A percentile compares a stretch with the other conserved stretches of the same genome.
Evolutionary conservation across 2,329 filamentous ascomycete genomes (phyloP).

Genomic region (Coccinonectria pachysandricola): DNA sequence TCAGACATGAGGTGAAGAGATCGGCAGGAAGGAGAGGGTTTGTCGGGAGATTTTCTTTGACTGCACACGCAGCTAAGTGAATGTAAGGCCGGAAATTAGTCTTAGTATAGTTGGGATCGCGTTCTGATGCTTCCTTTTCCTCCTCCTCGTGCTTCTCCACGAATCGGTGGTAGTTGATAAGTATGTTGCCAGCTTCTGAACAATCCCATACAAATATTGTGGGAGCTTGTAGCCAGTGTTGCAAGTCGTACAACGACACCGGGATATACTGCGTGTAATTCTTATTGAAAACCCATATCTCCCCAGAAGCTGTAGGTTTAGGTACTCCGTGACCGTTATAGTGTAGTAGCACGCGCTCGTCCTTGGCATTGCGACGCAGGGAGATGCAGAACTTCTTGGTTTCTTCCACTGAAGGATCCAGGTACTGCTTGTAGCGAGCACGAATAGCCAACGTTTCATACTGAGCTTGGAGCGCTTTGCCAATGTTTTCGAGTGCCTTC

Average conservation of each 20-base stretch:
- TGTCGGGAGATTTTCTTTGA: constrained; percentile 86
- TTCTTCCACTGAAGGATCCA: constrained; percentile 94
- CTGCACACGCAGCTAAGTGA: constrained; percentile 81
- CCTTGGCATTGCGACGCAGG: constrained; percentile 82
- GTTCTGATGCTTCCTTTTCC: constrained; percentile 63
- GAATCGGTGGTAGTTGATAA: constrained; percentile 88
- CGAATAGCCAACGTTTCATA: constrained; percentile 92
- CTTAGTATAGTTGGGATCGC: constrained; percentile 76
- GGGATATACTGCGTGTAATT: constrained; percentile 99
- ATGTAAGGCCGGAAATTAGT: constrained; percentile 63
- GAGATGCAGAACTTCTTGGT: constrained; percentile 94
- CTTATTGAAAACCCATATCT: constrained; percentile 99
- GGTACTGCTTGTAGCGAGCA: constrained; percentile 93
- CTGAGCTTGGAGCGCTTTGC: constrained; percentile 89
- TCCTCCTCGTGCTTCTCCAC: constrained; percentile 92
- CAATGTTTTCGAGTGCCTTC: constrained; percentile 87
- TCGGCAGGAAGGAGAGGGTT: constrained; percentile 90
- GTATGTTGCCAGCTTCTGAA: constrained; percentile 89
- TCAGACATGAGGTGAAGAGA: constrained; percentile 90
- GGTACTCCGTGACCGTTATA: constrained; percentile 98
- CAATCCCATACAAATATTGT: constrained; percentile 98
- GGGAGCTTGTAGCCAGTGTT: constrained; percentile 90
- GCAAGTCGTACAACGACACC: constrained; percentile 86
- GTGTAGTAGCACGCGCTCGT: constrained; percentile 92
- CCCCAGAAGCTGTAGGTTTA: constrained; percentile 86